Base-by-base conservation (phyloP, 192 early-diverging fungal genomes). In the Rhizoclosmatium globosum region DNA sequence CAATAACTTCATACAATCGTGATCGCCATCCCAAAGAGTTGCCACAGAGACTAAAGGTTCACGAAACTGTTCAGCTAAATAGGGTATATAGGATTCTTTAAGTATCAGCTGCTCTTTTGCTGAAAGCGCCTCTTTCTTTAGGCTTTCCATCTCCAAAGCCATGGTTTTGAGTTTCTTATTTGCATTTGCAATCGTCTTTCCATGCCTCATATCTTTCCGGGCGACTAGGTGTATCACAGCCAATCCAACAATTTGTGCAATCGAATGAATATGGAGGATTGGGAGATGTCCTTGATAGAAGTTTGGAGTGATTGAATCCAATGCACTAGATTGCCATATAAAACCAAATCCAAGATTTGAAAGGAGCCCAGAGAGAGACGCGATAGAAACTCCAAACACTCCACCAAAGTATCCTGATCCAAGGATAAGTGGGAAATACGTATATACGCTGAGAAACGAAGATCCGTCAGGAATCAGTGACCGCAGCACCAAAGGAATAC, bases 41-140 rank as follows among this genome's bases (percentile, higher is more conserved):
- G 53, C 6, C 42, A 76, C 46, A 15, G 47, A 38, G 2, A 76
- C 21, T 64, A 66, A 11, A 3, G 74, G 64, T 43, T 31, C 9
- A 53, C 66, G 74, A 42, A 76, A 76, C 64, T 76, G 74, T 31
- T 65, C 64, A 56, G 62, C 64, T 23, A 76, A 41, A 31, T 50
- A 48, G 6, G 48, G 42, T 15, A 76, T 38, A 59, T 76, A 76
- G 2, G 19, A 3, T 11, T 3, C 41, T 42, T 66, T 64, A 19
- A 67, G 47, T 13, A 19, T 23, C 39, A 41, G 7, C 17, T 47
- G 4, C 6, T 38, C 3, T 21, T 47, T 21, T 17, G 3, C 15
- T 47, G 6, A 4, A n/a, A n/a, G 44, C n/a, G 50, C 15, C 4
- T 48, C 43, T n/a, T 15, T 0, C 9, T 64, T 61, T 42, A 42